These are phyloP conservation scores for Bathelium albidoporum DNA, from an alignment of 495 filamentous ascomycete species.

Conservation along the genomic window DNA sequence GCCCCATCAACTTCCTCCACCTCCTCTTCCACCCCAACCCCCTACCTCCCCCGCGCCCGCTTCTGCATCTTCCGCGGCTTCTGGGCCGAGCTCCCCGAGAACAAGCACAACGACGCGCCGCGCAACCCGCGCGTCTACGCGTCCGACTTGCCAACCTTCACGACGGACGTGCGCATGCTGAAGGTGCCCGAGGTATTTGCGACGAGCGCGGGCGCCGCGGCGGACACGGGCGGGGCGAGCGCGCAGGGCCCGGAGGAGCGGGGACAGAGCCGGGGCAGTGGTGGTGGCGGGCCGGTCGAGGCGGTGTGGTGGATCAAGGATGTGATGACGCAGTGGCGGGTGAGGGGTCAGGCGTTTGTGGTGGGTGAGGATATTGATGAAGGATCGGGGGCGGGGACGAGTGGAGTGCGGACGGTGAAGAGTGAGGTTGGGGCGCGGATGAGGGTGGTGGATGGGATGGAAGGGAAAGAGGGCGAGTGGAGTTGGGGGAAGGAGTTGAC, in stretches of 20 bases:
- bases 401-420: slow-evolving; percentile 39
- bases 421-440: slow-evolving; percentile 35
- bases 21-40: slow-evolving; percentile 23
- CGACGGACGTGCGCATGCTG: slow-evolving; percentile 77
- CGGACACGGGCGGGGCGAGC: slow-evolving; percentile 20
- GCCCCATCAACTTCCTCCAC: slow-evolving; percentile 37
- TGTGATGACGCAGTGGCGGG: slow-evolving; percentile 67
- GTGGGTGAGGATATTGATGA: slow-evolving; percentile 45
- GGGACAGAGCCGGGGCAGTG: slow-evolving; percentile 38
- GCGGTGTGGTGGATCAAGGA: slow-evolving; percentile 74
- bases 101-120: slow-evolving; percentile 55
- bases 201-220: slow-evolving; percentile 29
- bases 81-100: slow-evolving; percentile 57
- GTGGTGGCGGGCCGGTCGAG: slow-evolving; percentile 63
- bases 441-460: slow-evolving; percentile 27
- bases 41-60: slow-evolving; percentile 48
- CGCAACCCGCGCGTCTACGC: slow-evolving; percentile 58
- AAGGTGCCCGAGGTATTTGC: slow-evolving; percentile 63
- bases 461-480: slow-evolving; percentile 29
- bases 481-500: slow-evolving; percentile 65
- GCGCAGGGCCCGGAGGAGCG: slow-evolving; percentile 26
- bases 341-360: slow-evolving; percentile 60
- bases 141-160: slow-evolving; percentile 69
- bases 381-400: slow-evolving; percentile 31
- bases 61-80: slow-evolving; percentile 74